Evolutionary conservation across 805 yeast species (phyloP).

Genomic region (Kazachstania viticola): DNA sequence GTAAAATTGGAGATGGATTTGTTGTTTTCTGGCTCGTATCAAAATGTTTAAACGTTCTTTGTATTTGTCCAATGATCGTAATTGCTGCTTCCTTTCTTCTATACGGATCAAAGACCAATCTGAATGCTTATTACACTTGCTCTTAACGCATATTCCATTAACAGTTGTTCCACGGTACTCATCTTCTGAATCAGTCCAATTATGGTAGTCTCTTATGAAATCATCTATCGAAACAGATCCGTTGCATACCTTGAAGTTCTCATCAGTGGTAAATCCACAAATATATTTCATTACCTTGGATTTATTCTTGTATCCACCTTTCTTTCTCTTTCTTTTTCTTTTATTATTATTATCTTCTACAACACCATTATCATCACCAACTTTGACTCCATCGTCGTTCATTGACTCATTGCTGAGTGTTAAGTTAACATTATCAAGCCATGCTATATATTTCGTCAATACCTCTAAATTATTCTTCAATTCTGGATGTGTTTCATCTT

Average conservation of each 20-base stretch:
- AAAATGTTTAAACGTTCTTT: conserved; percentile 15
- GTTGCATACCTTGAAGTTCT: conserved; percentile 7
- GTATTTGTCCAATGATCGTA: conserved; percentile 15
- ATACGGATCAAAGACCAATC: conserved; percentile 20
- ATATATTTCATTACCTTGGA: conserved; percentile 10
- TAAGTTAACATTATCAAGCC: conserved; percentile 18
- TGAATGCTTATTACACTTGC: conserved; percentile 20
- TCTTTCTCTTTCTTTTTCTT: conserved; percentile 9
- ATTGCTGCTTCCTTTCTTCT: conserved; percentile 15
- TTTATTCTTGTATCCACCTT: conserved; percentile 5
- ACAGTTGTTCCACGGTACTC: conserved; percentile 4
- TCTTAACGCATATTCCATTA: conserved; percentile 18
- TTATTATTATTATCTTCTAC: conserved; percentile 1
- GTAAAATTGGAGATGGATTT: conserved; percentile 19
- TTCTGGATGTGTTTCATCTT: conserved; percentile 8
- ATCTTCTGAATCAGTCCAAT: not conserved
- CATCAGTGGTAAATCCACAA: conserved; percentile 19
- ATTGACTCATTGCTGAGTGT: conserved; percentile 5
- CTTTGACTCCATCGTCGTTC: not conserved
- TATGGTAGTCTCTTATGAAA: conserved; percentile 7
- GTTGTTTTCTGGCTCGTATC: conserved; percentile 18
- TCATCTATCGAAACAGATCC: conserved; percentile 11
- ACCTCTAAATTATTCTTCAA: conserved; percentile 5
- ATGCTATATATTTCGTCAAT: conserved; percentile 22
- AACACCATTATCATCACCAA: not conserved